Percentiles rank a stretch among this genome's conserved stretches.
Conservation (phyloP, 306 rosid genomes). For the Prunus salicina region DNA sequence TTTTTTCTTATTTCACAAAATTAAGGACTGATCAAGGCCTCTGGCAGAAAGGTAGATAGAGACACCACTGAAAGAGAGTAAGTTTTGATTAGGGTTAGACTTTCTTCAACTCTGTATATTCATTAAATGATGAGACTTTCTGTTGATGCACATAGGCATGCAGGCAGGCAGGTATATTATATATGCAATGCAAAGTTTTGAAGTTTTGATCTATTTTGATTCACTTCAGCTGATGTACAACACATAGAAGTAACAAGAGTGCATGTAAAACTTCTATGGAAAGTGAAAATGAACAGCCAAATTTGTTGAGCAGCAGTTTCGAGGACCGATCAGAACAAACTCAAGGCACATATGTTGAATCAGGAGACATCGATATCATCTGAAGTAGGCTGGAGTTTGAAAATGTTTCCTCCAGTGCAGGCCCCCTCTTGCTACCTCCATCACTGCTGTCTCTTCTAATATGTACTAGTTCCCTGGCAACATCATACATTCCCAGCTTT, state of each 20-base stretch:
- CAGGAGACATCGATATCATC: constrained; percentile 99
- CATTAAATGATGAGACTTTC: background rate
- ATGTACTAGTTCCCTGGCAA: constrained; percentile 58
- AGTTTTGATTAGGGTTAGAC: background rate
- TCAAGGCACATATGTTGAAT: constrained; percentile 69
- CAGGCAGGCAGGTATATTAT: background rate
- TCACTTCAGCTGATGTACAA: constrained; percentile 3
- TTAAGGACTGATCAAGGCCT: no score
- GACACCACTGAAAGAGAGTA: background rate
- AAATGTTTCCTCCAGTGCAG: constrained; percentile 78
- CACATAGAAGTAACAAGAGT: background rate
- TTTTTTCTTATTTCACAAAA: no score
- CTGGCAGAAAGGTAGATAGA: background rate
- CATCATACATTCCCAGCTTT: constrained; percentile 76
- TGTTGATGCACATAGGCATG: background rate
- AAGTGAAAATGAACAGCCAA: background rate
- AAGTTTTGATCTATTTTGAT: background rate
- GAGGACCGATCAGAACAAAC: background rate
- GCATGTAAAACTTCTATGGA: background rate
- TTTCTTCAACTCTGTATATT: background rate
- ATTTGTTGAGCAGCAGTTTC: background rate
- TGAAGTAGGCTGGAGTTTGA: constrained; percentile 96
- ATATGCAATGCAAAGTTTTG: background rate
- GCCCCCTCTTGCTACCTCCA: constrained; percentile 48
- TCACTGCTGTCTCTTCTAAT: constrained; percentile 49